phyloP scores from a whole-genome alignment of 192 early-diverging fungal genomes.

The Coemansia sp. region DNA sequence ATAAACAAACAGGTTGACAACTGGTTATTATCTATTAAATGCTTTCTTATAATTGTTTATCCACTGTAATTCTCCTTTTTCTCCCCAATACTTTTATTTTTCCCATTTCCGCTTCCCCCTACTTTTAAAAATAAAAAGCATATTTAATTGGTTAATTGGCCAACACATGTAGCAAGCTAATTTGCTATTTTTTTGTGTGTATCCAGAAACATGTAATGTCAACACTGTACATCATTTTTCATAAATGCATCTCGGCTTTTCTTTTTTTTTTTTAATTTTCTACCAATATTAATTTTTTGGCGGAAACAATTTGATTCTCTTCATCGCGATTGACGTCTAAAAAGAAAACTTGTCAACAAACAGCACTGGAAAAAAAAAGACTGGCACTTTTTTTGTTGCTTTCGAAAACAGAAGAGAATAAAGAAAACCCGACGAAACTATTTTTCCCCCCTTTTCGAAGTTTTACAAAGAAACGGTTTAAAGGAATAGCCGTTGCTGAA shows the following conservation, averaged over 20 bases:
- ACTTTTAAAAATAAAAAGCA: not conserved
- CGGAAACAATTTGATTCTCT: not conserved
- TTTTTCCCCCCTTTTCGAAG: too few species aligned
- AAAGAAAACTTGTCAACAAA: too few species aligned
- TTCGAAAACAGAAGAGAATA: too few species aligned
- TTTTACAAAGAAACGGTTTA: not conserved
- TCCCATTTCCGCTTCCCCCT: not conserved
- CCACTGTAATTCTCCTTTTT: not conserved
- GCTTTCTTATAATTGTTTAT: not conserved
- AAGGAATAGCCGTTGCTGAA: too few species aligned
- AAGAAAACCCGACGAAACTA: too few species aligned
- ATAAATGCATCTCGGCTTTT: slow-evolving; percentile 2
- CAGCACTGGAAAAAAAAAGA: too few species aligned
- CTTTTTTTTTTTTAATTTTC: not conserved
- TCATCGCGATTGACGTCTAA: too few species aligned
- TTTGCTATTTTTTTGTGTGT: not conserved
- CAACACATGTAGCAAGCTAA: not conserved
- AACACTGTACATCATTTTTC: not conserved
- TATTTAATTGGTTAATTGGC: not conserved
- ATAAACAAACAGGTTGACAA: not conserved
- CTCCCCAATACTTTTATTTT: slow-evolving; percentile 1
- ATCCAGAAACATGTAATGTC: not conserved
- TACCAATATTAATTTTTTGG: not conserved
- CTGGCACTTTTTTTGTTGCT: too few species aligned
- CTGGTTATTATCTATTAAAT: not conserved